These are phyloP conservation scores for Fraxinus cuspidata DNA, from an alignment of 257 asterid genomes.

Conservation along the genomic window DNA sequence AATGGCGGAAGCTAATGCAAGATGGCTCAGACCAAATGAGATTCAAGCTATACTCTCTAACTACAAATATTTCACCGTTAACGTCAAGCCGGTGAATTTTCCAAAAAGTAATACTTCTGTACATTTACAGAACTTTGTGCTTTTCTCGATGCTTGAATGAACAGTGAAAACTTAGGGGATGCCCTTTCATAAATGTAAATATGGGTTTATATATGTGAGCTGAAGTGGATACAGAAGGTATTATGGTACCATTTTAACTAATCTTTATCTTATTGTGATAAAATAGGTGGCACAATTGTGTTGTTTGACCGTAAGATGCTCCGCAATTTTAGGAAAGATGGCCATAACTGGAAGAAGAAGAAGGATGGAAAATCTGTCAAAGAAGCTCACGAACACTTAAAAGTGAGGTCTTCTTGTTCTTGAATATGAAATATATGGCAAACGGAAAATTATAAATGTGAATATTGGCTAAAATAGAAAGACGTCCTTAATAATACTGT, in stretches of 20 bases:
- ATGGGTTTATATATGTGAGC: slow-evolving; percentile 9
- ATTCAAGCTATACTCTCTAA: slow-evolving; percentile 87
- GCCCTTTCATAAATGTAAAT: not conserved
- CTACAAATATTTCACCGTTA: slow-evolving; percentile 63
- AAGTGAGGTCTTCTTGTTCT: slow-evolving; percentile 51
- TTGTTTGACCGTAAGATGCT: slow-evolving; percentile 96
- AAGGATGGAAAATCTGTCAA: slow-evolving; percentile 94
- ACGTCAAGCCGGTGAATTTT: slow-evolving; percentile 81
- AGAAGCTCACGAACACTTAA: slow-evolving; percentile 98
- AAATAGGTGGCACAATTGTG: slow-evolving; percentile 84
- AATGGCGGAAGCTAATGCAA: slow-evolving; percentile 73
- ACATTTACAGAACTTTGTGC: slow-evolving; percentile 18
- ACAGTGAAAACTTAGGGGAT: not conserved
- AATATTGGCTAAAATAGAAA: slow-evolving; percentile 12
- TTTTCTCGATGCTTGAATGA: slow-evolving; percentile 15
- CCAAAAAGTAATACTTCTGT: slow-evolving; percentile 67
- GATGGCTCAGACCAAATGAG: slow-evolving; percentile 98
- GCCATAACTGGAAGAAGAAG: slow-evolving; percentile 98
- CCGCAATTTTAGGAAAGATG: slow-evolving; percentile 94
- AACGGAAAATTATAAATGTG: not conserved
- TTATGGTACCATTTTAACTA: slow-evolving; percentile 21
- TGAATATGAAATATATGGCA: slow-evolving; percentile 3
- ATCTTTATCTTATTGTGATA: slow-evolving; percentile 26
- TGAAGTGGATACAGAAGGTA: slow-evolving; percentile 16
- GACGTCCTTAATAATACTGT: not conserved